Evolutionary conservation across 2,329 filamentous ascomycete genomes (phyloP), one percentile per base, ranked within the genome.

Genomic region (Fusarium transvaalense): DNA sequence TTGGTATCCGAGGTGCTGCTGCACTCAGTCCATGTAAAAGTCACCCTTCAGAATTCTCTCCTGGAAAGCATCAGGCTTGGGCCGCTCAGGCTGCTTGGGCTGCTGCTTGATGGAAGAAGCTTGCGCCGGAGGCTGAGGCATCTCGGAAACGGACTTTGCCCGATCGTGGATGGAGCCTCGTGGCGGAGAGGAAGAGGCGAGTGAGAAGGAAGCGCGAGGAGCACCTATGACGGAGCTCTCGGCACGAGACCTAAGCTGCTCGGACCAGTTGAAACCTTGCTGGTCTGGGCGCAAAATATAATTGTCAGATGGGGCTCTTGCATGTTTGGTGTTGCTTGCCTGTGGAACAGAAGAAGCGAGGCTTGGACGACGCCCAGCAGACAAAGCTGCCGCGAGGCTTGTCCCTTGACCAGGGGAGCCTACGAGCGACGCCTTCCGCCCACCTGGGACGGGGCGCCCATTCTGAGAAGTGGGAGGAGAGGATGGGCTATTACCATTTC

Each of bases 21-120:
- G 42, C 27, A 41, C 64, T 85, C 85, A 97, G 77, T 97, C 94
- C 94, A 98, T 97, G 83, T 96, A 96, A 76, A 99, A 98, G 76
- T 99, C 96, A 45, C 95, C 96, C 82, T 97, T 96, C 71, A 99
- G 86, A 75, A 99, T 98, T 71, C 97, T 89, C 85, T 99, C 96
- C 80, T 97, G 94, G 82, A 97, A 96, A 67, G 91, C 91, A 82
- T 99, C 96, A 31, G 95, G 94, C 84, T 95, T 97, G 69, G 85
- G 85, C 37, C 85, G 82, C 74, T 84, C 80, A 50, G 64, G 60
- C 38, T 69, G 71, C 57, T 61, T 74, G 10, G 83, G 82, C 76
- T 69, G 61, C 75, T 69, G 66, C 66, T 80, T 82, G 68, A 80
- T 77, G 41, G 82, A 73, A 46, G 84, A 80, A 19, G 83, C 79